phyloP scores from a whole-genome alignment of 345 rosid species.

The Pistacia vera region DNA sequence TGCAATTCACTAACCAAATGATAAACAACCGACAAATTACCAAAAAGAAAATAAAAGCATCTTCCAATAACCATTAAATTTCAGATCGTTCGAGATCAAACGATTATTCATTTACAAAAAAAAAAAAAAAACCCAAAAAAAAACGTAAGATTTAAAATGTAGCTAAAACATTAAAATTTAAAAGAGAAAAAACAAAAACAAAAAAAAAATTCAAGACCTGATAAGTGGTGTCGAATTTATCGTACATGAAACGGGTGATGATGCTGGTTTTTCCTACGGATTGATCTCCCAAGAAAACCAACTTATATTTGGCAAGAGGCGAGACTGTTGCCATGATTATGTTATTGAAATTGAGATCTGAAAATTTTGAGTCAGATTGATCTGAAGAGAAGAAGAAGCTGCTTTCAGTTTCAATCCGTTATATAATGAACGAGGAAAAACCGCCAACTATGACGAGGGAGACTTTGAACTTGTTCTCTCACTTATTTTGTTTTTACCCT shows the following conservation, averaged over 20 bases:
- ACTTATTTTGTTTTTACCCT: neutral
- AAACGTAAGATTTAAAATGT: too few species aligned
- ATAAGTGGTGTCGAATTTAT: slow-evolving; percentile 88
- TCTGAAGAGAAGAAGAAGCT: slow-evolving; percentile 15
- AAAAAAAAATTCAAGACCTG: slow-evolving; percentile 43
- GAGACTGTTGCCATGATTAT: slow-evolving; percentile 66
- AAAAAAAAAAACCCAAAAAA: too few species aligned
- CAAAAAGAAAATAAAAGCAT: too few species aligned
- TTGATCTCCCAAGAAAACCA: slow-evolving; percentile 86
- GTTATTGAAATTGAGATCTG: neutral
- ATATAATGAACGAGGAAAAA: slow-evolving; percentile 30
- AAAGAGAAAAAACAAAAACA: too few species aligned
- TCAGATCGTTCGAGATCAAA: too few species aligned
- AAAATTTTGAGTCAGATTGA: slow-evolving; percentile 28
- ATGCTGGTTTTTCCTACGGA: slow-evolving; percentile 90
- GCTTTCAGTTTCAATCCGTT: slow-evolving; percentile 22
- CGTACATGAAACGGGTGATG: slow-evolving; percentile 96
- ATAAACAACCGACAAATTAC: neutral
- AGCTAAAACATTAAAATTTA: neutral
- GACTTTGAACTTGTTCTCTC: slow-evolving; percentile 14
- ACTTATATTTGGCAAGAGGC: slow-evolving; percentile 81
- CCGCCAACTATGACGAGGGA: slow-evolving; percentile 37
- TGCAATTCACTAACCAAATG: slow-evolving; percentile 27
- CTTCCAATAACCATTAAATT: too few species aligned
- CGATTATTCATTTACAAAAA: too few species aligned